Evolutionary conservation across 1,139 yeast species (phyloP), one percentile per base, ranked within the genome.

Genomic region (Suhomyces wounanorum): DNA sequence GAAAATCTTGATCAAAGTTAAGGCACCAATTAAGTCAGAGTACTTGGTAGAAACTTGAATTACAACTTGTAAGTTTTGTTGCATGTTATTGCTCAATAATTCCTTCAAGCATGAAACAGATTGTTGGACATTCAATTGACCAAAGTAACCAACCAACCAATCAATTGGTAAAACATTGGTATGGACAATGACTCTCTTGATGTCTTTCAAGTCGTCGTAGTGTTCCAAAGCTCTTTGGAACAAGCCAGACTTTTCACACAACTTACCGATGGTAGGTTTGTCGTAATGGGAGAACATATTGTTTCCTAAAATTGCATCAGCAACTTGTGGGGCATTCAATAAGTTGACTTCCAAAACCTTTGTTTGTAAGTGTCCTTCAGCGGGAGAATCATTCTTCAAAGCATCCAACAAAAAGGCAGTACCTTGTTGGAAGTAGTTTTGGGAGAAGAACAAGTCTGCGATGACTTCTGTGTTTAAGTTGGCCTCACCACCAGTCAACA

Each of bases 331-430:
- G 10, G 99, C 99, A 67, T 92, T 96, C 67, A 89, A 72, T 67
- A 95, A 78, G 70, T 95, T 95, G 60, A 89, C 91, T 72, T 95
- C 99, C 61, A 95, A 82, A 49, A 95, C 85, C 65, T 96, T 85
- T 14, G 99, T 95, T 78, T 95, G 99, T 66, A 95, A 78, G 64
- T 91, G 96, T 16, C 97, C 98, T 66, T 94, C 97, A 55, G 94
- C 89, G 47, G 99, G 98, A 41, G 86, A 80, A 71, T 95, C 97
- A 58, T 87, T 90, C 76, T 94, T 94, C 67, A 95, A 81, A 9
- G 98, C 98, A 72, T 95, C 99, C 63, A 95, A 79, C 63, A 95
- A 78, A 75, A 95, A 90, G n/a, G 99, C 97, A 41, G 99, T 95
- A 67, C 98, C 99, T 77, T 94, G 99, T 74, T 92, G 99, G 62